These are phyloP conservation scores for Neopestalotiopsis clavispora DNA, from an alignment of 2,329 filamentous ascomycete genomes.

Conservation along the genomic window DNA sequence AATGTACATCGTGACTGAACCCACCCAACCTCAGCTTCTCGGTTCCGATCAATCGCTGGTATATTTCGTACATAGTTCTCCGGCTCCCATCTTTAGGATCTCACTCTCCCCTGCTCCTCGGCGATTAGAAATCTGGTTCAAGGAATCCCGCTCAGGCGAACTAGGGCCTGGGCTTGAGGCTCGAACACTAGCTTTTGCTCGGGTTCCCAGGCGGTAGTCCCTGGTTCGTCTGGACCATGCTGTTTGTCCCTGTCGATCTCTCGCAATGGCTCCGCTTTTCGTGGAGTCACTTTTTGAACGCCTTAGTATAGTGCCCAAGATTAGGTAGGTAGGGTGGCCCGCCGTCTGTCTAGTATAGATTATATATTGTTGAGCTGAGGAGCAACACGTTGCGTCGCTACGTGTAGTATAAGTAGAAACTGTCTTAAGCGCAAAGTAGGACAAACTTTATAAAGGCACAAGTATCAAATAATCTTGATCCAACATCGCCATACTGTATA, in stretches of 20 bases:
- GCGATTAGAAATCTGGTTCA: background rate
- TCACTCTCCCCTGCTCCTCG: background rate
- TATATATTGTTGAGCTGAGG: background rate
- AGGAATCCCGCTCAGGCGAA: background rate
- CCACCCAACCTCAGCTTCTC: background rate
- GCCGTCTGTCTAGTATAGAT: background rate
- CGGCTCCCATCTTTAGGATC: background rate
- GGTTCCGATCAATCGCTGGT: no score
- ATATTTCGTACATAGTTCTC: no score
- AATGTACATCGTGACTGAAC: background rate
- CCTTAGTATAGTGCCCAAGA: background rate
- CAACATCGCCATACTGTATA: no score
- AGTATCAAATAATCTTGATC: no score
- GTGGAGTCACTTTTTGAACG: background rate
- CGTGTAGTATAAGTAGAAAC: background rate
- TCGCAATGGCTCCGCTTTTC: constrained; percentile 8
- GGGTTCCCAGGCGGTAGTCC: background rate
- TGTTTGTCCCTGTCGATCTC: constrained; percentile 8
- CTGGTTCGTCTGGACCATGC: background rate
- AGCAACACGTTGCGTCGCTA: background rate
- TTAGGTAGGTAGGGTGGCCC: background rate
- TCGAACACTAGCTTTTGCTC: background rate
- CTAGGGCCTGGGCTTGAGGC: background rate
- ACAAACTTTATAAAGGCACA: no score
- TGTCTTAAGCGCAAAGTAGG: background rate